These are phyloP conservation scores for Botrytis byssoidea DNA, from an alignment of 2,329 filamentous ascomycete species.

Conservation along the genomic window DNA sequence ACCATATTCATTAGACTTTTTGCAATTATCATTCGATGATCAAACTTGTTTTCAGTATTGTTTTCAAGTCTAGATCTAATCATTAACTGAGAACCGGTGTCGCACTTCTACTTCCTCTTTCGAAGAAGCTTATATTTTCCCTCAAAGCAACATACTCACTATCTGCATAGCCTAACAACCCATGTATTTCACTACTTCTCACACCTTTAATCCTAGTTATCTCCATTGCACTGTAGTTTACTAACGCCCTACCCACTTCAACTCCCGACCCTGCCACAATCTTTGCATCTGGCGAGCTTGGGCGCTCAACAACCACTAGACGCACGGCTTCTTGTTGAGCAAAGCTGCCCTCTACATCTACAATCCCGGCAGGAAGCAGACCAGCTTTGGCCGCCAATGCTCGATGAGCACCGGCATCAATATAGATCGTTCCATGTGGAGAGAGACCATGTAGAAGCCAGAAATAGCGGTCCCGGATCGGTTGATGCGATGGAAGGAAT, in stretches of 20 bases:
- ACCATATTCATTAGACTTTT: not conserved
- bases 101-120: constrained; percentile 35
- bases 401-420: constrained; percentile 82
- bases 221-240: constrained; percentile 88
- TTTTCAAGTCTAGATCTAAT: not conserved
- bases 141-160: constrained; percentile 90
- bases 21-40: not conserved
- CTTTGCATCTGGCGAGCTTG: constrained; percentile 42
- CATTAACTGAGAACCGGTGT: not conserved
- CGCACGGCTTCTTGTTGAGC: constrained; percentile 90
- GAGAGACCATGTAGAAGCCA: constrained; percentile 93
- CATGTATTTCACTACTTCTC: constrained; percentile 76
- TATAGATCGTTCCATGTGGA: constrained; percentile 87
- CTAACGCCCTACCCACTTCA: constrained; percentile 84
- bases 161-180: constrained; percentile 84
- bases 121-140: constrained; percentile 75
- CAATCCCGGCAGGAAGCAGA: constrained; percentile 83
- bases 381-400: constrained; percentile 82
- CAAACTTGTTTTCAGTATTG: not conserved
- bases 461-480: constrained; percentile 91
- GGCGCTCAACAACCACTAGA: constrained; percentile 72
- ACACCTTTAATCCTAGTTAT: constrained; percentile 81
- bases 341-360: constrained; percentile 86
- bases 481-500: constrained; percentile 80
- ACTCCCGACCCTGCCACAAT: constrained; percentile 52